These are phyloP conservation scores for Sambucus nigra DNA, from an alignment of 129 eudicot species.

Conservation along the genomic window DNA sequence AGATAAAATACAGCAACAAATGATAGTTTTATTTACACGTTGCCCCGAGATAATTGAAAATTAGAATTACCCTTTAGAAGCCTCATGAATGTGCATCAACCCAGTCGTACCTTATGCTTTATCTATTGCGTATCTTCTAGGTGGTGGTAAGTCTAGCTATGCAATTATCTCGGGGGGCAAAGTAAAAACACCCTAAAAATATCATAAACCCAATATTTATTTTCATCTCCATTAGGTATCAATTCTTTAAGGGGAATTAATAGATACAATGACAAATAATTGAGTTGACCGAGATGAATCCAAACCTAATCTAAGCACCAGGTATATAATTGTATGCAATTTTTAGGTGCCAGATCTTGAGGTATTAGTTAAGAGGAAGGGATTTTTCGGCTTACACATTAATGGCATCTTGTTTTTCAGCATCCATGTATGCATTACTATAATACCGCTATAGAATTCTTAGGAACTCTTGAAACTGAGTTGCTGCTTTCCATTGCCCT, in stretches of 20 bases:
- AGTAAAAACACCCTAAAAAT: too few relatives aligned
- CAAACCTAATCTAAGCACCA: neutral
- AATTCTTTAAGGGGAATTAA: neutral
- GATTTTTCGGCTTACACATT: constrained; percentile 60
- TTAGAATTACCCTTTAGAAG: too few relatives aligned
- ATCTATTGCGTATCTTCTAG: too few relatives aligned
- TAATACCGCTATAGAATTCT: constrained; percentile 91
- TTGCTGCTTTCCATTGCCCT: constrained; percentile 98
- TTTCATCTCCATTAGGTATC: neutral
- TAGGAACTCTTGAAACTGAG: constrained; percentile 84
- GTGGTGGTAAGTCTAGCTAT: too few relatives aligned
- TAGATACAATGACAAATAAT: neutral
- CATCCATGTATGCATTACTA: constrained; percentile 97
- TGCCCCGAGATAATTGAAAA: too few relatives aligned
- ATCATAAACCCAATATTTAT: neutral
- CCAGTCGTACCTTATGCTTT: too few relatives aligned
- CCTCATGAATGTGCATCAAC: too few relatives aligned
- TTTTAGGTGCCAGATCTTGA: neutral
- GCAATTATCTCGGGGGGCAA: too few relatives aligned
- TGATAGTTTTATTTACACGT: too few relatives aligned
- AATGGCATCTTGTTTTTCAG: constrained; percentile 93
- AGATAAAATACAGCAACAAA: neutral
- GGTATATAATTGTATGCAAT: constrained; percentile 1
- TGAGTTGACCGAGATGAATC: too few relatives aligned
- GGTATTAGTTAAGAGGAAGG: neutral